phyloP scores from a whole-genome alignment of 2,329 filamentous ascomycete genomes.

The Neofusicoccum cordaticola region DNA sequence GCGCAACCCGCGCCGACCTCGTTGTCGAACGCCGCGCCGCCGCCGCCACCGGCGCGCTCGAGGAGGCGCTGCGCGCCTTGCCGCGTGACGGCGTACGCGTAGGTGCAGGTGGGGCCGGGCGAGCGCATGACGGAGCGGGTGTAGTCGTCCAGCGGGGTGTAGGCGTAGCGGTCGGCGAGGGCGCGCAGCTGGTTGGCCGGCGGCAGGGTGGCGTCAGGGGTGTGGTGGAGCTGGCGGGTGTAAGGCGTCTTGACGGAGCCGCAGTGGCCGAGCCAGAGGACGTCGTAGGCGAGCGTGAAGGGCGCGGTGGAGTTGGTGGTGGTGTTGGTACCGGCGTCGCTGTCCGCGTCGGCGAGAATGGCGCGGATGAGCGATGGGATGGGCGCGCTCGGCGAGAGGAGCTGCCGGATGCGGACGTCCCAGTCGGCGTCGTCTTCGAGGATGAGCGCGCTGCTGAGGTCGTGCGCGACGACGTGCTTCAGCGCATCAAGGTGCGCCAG shows the following conservation, averaged over 20 bases:
- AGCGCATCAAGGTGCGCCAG: constrained; percentile 13
- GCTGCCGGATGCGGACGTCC: constrained; percentile 23
- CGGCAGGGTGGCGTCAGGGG: constrained; percentile 18
- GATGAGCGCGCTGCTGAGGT: constrained; percentile 21
- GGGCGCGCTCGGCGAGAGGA: constrained; percentile 17
- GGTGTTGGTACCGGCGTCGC: background rate
- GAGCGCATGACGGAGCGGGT: constrained; percentile 19
- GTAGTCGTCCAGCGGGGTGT: constrained; percentile 22
- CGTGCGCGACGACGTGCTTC: constrained; percentile 5
- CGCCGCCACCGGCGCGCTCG: background rate
- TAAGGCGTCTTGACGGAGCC: constrained; percentile 23
- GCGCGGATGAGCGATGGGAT: background rate
- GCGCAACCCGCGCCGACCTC: constrained; percentile 3
- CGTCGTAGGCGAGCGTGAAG: constrained; percentile 35
- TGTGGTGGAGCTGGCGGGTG: constrained; percentile 19
- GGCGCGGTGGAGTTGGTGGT: constrained; percentile 22
- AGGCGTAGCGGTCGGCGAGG: constrained; percentile 21
- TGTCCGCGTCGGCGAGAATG: background rate
- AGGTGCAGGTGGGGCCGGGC: constrained; percentile 15
- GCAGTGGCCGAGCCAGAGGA: constrained; percentile 38
- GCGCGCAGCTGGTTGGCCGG: constrained; percentile 24
- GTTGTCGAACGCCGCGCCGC: constrained; percentile 15
- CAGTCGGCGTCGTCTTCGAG: constrained; percentile 26
- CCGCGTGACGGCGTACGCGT: constrained; percentile 20
- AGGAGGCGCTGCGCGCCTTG: constrained; percentile 26